These are phyloP conservation scores for Hyaloscypha variabilis DNA, from an alignment of 495 filamentous ascomycete species.

Conservation along the genomic window DNA sequence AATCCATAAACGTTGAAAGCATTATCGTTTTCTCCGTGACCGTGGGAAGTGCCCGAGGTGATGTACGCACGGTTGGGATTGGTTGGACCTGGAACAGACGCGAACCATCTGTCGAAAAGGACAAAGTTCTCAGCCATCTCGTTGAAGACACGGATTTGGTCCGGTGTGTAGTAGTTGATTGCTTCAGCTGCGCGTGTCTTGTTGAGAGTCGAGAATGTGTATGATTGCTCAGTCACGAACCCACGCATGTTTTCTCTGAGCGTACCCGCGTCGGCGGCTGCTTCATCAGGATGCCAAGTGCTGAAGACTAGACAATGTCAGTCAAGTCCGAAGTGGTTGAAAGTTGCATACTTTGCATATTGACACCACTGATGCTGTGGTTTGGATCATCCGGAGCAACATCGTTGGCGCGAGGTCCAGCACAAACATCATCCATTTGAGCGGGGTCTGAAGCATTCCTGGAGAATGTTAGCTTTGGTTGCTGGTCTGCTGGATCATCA, in stretches of 20 bases:
- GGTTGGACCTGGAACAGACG: constrained; percentile 45
- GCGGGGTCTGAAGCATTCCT: constrained; percentile 45
- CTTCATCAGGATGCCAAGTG: constrained; percentile 45
- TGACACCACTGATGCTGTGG: constrained; percentile 52
- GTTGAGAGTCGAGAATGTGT: constrained; percentile 39
- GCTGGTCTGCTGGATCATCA: no score
- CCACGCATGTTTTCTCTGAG: constrained; percentile 43
- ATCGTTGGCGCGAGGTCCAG: constrained; percentile 45
- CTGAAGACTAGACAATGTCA: constrained; percentile 39
- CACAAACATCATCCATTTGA: constrained; percentile 40
- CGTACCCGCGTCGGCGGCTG: constrained; percentile 31
- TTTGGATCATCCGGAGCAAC: constrained; percentile 50
- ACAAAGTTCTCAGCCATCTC: constrained; percentile 53
- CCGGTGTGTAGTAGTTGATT: constrained; percentile 54
- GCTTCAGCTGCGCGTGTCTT: constrained; percentile 46
- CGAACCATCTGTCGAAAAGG: constrained; percentile 56
- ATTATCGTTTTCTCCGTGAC: constrained; percentile 50
- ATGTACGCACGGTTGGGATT: constrained; percentile 49
- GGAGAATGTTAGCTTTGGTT: constrained; percentile 2
- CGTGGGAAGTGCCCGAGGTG: constrained; percentile 48
- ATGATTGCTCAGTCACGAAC: constrained; percentile 52
- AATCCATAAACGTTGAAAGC: constrained; percentile 44
- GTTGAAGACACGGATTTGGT: constrained; percentile 49
- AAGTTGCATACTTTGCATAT: constrained; percentile 42
- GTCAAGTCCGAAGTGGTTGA: not conserved